Percentiles rank a stretch among this genome's conserved stretches.
Conservation (phyloP, 2,329 filamentous ascomycete genomes). For the Xylaria sp. region DNA sequence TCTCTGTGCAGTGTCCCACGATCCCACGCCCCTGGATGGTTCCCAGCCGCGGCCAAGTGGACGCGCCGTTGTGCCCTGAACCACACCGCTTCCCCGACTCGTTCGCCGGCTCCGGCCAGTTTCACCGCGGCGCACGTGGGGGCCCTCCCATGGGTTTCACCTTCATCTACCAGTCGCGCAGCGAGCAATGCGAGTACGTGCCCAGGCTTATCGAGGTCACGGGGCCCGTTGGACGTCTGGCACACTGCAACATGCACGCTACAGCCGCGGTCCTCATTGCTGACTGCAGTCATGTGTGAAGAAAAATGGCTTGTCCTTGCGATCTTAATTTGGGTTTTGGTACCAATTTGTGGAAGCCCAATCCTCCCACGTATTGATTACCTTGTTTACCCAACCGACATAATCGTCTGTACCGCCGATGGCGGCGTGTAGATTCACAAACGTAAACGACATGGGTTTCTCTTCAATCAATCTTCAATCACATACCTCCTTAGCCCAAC, state of each 20-base stretch:
- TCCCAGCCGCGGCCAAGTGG: constrained; percentile 9
- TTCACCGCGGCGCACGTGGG: constrained; percentile 45
- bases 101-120: constrained; percentile 42
- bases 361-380: constrained; percentile 6
- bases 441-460: background rate
- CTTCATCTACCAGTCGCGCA: constrained; percentile 1
- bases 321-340: constrained; percentile 23
- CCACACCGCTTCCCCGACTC: constrained; percentile 42
- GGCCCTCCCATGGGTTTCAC: constrained; percentile 36
- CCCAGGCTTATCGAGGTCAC: constrained; percentile 39
- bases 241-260: constrained; percentile 38
- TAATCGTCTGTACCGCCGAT: constrained; percentile 17
- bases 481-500: background rate
- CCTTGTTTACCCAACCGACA: constrained; percentile 15
- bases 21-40: background rate
- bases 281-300: constrained; percentile 29
- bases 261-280: constrained; percentile 21
- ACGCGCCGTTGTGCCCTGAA: constrained; percentile 11
- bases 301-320: constrained; percentile 20
- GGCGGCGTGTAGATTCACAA: constrained; percentile 21
- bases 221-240: constrained; percentile 44
- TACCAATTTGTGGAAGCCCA: constrained; percentile 27
- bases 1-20: background rate
- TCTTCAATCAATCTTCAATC: background rate
- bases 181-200: constrained; percentile 9